A percentile compares a stretch with the other conserved stretches of the same genome.
Evolutionary conservation across 2,329 filamentous ascomycete species (phyloP).

Genomic region (Sarocladium strictum): DNA sequence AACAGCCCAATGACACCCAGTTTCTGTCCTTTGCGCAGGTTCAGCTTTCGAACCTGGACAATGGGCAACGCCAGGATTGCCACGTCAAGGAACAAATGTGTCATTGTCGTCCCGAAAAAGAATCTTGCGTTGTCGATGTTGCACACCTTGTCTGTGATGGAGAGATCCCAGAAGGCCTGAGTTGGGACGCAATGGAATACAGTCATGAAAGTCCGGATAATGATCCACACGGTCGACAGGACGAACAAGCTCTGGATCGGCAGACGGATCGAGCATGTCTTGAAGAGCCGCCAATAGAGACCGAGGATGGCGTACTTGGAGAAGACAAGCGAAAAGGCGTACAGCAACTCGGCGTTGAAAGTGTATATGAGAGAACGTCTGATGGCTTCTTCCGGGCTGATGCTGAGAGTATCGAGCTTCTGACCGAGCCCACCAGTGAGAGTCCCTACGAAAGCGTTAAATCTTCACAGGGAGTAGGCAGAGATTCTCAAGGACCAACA

Average conservation of each 20-base stretch:
- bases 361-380: background rate
- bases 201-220: background rate
- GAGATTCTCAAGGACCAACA: background rate
- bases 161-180: conserved; percentile 20
- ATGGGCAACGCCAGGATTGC: conserved; percentile 18
- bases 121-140: conserved; percentile 19
- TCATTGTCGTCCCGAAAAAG: conserved; percentile 19
- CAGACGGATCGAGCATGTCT: conserved; percentile 14
- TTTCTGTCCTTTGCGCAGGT: conserved; percentile 15
- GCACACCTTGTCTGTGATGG: conserved; percentile 16
- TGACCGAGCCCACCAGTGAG: background rate
- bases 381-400: background rate
- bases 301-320: conserved; percentile 21
- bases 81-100: conserved; percentile 20
- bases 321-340: conserved; percentile 21
- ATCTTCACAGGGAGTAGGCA: background rate
- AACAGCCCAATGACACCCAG: conserved; percentile 16
- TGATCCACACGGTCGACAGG: conserved; percentile 2
- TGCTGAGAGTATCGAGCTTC: background rate
- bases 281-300: conserved; percentile 27
- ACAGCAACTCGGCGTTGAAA: conserved; percentile 19
- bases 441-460: background rate
- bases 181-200: conserved; percentile 23
- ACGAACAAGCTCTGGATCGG: conserved; percentile 21
- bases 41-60: conserved; percentile 18